Percentiles rank a stretch among this genome's conserved stretches.
Conservation (phyloP, 164 flowering plant species). For the Aristolochia fimbriata region DNA sequence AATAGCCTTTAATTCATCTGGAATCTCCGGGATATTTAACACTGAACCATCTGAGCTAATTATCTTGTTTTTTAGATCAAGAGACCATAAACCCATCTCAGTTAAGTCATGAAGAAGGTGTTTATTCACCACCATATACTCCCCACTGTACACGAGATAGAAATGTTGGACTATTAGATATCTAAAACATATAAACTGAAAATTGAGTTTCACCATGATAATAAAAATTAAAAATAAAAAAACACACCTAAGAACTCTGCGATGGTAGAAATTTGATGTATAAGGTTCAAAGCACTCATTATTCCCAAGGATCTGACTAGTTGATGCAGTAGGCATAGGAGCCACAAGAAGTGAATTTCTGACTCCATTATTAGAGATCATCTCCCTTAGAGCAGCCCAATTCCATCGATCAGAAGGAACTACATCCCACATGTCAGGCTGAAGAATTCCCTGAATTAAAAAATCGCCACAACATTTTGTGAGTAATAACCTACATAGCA, state of each 20-base stretch:
- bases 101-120: constrained; percentile 96
- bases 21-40: constrained; percentile 60
- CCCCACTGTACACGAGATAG: constrained; percentile 52
- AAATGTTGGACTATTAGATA: neutral
- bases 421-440: constrained; percentile 93
- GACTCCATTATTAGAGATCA: constrained; percentile 59
- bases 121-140: constrained; percentile 95
- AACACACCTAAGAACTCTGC: constrained; percentile 80
- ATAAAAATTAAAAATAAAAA: neutral
- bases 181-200: neutral
- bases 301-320: constrained; percentile 97
- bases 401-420: constrained; percentile 81
- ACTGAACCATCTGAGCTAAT: constrained; percentile 84
- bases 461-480: constrained; percentile 1
- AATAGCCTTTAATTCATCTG: too few species aligned
- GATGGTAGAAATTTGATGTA: constrained; percentile 91
- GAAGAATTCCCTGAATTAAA: constrained; percentile 66
- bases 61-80: constrained; percentile 68
- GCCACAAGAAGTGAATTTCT: constrained; percentile 92
- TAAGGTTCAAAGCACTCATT: constrained; percentile 99
- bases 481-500: too few species aligned
- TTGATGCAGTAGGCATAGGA: constrained; percentile 99
- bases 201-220: neutral
- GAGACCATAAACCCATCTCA: constrained; percentile 98
- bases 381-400: constrained; percentile 64